A percentile compares a stretch with the other conserved stretches of the same genome.
Evolutionary conservation across 768 basidiomycete genomes (phyloP).

Genomic region (Coprinopsis marcescibilis): DNA sequence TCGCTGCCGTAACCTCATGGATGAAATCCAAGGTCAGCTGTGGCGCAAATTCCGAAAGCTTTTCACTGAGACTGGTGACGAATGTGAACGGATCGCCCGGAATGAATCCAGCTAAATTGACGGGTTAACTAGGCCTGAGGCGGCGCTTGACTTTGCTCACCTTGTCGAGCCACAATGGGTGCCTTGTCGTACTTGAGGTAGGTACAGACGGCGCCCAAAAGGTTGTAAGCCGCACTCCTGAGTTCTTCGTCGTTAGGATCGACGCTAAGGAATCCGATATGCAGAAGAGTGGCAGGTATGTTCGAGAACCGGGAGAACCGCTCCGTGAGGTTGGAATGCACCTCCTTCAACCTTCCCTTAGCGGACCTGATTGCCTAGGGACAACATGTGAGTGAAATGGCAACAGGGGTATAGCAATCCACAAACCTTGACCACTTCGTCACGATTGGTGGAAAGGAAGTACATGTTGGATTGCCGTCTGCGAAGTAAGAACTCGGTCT

Average conservation of each 20-base stretch:
- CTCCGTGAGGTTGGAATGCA: conserved; percentile 46
- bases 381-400: conserved; percentile 4
- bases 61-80: conserved; percentile 62
- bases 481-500: conserved; percentile 75
- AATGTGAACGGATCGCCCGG: conserved; percentile 63
- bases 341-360: conserved; percentile 62
- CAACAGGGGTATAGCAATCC: neutral
- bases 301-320: conserved; percentile 77
- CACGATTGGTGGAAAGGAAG: conserved; percentile 66
- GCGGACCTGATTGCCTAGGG: conserved; percentile 71
- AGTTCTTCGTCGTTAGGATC: conserved; percentile 70
- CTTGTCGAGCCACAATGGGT: conserved; percentile 64
- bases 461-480: conserved; percentile 69
- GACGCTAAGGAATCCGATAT: conserved; percentile 77
- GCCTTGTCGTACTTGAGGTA: conserved; percentile 75
- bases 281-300: conserved; percentile 80
- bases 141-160: conserved; percentile 29
- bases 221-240: conserved; percentile 73
- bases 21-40: conserved; percentile 85
- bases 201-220: conserved; percentile 70
- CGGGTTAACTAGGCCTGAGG: neutral
- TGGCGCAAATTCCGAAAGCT: conserved; percentile 67
- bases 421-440: conserved; percentile 67
- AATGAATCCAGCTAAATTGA: conserved; percentile 54
- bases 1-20: conserved; percentile 71